phyloP scores from a whole-genome alignment of 2,329 filamentous ascomycete genomes.

The Bisporella sp. region DNA sequence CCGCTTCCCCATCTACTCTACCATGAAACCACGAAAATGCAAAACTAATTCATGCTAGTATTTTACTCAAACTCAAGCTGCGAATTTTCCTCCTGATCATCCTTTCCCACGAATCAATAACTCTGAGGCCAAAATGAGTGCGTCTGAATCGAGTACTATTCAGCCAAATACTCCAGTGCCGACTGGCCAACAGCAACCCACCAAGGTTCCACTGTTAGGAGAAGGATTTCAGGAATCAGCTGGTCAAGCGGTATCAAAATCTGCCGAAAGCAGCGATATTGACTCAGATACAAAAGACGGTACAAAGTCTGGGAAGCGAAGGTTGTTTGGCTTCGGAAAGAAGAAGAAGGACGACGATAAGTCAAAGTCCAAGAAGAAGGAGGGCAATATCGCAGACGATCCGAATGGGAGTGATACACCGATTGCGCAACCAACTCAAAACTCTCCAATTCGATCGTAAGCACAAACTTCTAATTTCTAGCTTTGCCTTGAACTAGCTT shows the following conservation, averaged over 20 bases:
- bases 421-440: constrained; percentile 26
- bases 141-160: constrained; percentile 22
- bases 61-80: no score
- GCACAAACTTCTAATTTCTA: neutral
- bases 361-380: constrained; percentile 32
- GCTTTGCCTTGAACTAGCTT: no score
- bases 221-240: constrained; percentile 26
- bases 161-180: constrained; percentile 22
- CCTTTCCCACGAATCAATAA: no score
- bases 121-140: constrained; percentile 20
- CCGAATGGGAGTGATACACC: constrained; percentile 13
- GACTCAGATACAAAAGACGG: constrained; percentile 25
- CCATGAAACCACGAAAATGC: no score
- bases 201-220: constrained; percentile 26
- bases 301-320: constrained; percentile 44
- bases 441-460: constrained; percentile 33
- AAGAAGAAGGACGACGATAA: constrained; percentile 52
- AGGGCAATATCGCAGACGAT: constrained; percentile 19
- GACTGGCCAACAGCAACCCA: constrained; percentile 11
- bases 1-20: no score
- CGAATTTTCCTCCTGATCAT: no score
- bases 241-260: constrained; percentile 14
- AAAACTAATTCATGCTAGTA: no score
- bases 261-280: constrained; percentile 19
- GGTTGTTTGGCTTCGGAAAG: constrained; percentile 55